Base-by-base conservation (phyloP, 2,329 filamentous ascomycete genomes). In the Stachybotrys chartarum region DNA sequence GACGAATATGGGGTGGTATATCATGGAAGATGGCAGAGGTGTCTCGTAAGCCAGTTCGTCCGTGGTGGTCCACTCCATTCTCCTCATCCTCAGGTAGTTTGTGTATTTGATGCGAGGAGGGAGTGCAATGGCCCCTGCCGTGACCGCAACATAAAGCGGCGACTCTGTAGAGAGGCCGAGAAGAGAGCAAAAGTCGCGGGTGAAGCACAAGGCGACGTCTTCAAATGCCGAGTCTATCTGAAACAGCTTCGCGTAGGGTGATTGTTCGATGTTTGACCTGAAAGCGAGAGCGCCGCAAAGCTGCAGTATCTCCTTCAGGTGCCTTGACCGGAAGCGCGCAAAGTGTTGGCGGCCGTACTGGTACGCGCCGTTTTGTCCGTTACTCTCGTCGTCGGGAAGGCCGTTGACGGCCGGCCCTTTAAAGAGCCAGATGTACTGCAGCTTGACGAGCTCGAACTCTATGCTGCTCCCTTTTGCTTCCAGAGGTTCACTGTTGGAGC, bases 1-100 rank as follows among this genome's bases (percentile, higher is more conserved):
- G 47, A 99, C 94, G 68, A 99, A 99, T 67, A 99, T 97, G 55
- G 89, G 89, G 71, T 99, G 94, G 76, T 96, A 99, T 51, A 86
- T 76, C 80, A 84, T 84, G 60, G 76, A 79, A 52, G 71, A 67
- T 1, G 83, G 82, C 2, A 86, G 72, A 2, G 82, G 79, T 1
- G 82, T 85, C 64, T 90, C 80, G 67, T 92, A 94, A 0, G 93
- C 91, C 17, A 99, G 77, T 70, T 99, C 94, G 66, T 94, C 86
- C 58, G 88, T 83, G 5, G 90, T 92, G 1, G 92, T 97, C 94
- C 94, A 99, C 71, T 96, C 92, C 0, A 93, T 96, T 59, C 90
- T 86, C 72, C 93, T 92, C 63, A 91, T 86, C 64, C 88, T 88
- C 78, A 95, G 92, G 66, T 94, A 92, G 3, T 82, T 85, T 56